Percentiles rank a stretch among this genome's conserved stretches.
phyloP scores from a whole-genome alignment of 2,329 filamentous ascomycete genomes.

The Pseudocercospora pini-densiflorae region DNA sequence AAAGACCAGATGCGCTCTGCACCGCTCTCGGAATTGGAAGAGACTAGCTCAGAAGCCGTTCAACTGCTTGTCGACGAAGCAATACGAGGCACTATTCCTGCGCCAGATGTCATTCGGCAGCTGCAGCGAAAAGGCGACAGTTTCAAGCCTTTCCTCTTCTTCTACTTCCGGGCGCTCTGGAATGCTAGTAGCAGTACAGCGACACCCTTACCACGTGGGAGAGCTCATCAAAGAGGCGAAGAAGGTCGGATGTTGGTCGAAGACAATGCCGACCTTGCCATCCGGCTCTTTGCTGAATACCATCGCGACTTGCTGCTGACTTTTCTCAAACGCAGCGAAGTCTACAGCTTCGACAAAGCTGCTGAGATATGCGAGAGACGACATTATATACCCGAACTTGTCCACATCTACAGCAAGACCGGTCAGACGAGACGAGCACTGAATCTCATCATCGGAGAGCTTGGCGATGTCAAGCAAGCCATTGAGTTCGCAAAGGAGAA shows the following conservation, averaged over 20 bases:
- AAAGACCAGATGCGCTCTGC: slow-evolving; percentile 70
- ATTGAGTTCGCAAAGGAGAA: slow-evolving; percentile 95
- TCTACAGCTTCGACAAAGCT: slow-evolving; percentile 85
- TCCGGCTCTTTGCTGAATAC: slow-evolving; percentile 84
- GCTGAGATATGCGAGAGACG: slow-evolving; percentile 76
- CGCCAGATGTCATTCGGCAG: slow-evolving; percentile 77
- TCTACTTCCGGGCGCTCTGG: slow-evolving; percentile 90
- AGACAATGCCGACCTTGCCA: slow-evolving; percentile 82
- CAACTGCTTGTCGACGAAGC: slow-evolving; percentile 88
- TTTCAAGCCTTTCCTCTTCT: slow-evolving; percentile 79
- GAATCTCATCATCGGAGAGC: slow-evolving; percentile 90
- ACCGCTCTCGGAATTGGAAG: slow-evolving; percentile 72
- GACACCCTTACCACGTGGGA: slow-evolving; percentile 25
- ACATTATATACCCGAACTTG: slow-evolving; percentile 88
- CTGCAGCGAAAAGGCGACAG: slow-evolving; percentile 64
- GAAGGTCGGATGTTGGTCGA: slow-evolving; percentile 73
- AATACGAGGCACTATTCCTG: slow-evolving; percentile 81
- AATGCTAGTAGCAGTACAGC: slow-evolving; percentile 39
- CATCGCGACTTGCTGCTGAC: slow-evolving; percentile 82
- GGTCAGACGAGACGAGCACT: slow-evolving; percentile 91
- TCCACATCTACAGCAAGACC: slow-evolving; percentile 93
- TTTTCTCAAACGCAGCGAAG: slow-evolving; percentile 78
- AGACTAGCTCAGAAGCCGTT: slow-evolving; percentile 81
- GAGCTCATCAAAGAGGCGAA: slow-evolving; percentile 40
- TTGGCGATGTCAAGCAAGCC: slow-evolving; percentile 87